Evolutionary conservation across 2,329 filamentous ascomycete genomes (phyloP), one percentile per base, ranked within the genome.

Genomic region (Xylariaceae sp.): DNA sequence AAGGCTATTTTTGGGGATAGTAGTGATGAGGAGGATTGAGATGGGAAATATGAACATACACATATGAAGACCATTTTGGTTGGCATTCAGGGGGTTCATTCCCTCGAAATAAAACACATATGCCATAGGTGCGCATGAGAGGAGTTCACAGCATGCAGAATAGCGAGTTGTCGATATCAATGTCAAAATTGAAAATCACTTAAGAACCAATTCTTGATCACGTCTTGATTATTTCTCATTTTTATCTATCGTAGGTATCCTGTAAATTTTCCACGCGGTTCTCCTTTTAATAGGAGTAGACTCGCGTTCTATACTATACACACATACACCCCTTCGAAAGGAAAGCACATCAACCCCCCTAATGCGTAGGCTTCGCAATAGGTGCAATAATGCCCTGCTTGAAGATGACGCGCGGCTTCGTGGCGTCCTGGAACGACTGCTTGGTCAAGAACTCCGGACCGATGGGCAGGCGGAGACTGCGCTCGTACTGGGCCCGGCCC

Each of bases 381-480:
- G 94, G 89, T 69, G 85, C 83, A 74, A 99, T 92, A 66, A 95
- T 82, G 51, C 94, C 94, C 76, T 92, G 90, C 80, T 96, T 97
- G 73, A 96, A 79, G 74, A 97, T 80, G 66, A 97, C 83, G 68
- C 91, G 85, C 60, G 94, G 94, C 82, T 93, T 96, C 61, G 89
- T 96, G 62, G 84, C 84, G 68, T 88, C 85, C 79, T 97, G 92
- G 82, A 94, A 94, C 11, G 89, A 91, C 78, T 91, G 86, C 82
- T 96, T 97, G n/a, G 93, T 97, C 67, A 87, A 86, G 92, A 93
- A 99, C 75, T 99, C 93, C 13, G 89, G 90, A 1, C 94, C 94
- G 62, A 97, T 85, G 1, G 94, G 94, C 66, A 97, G 76, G 49
- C 93, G 82, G 60, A 97, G 78, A 64, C 88, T 89, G 54, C 93